Evolutionary conservation across 164 flowering plant species (phyloP), one percentile per base, ranked within the genome.

Genomic region (Magnolia sinica): DNA sequence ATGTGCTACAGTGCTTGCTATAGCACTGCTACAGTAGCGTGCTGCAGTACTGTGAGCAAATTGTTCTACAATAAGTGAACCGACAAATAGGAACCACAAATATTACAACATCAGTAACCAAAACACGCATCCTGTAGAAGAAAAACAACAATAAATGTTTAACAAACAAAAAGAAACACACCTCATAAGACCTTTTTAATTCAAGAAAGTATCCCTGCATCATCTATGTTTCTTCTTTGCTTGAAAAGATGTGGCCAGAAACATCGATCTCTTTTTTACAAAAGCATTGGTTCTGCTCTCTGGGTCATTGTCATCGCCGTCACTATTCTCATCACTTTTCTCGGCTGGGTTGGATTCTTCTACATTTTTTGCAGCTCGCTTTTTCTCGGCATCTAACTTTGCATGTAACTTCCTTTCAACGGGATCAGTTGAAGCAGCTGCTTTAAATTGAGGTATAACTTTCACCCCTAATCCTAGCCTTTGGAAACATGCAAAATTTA

Each of bases 381-480:
- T 87, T 77, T 87, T 89, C 50, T 74, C 77, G 52, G 82, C 83
- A 68, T 81, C 76, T 77, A 91, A 77, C 76, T 86, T 88, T 50
- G 86, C 84, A 68, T 73, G 78, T 51, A 92, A 77, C 75, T 83
- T 91, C 76, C 84, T 88, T 76, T 85, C 91, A 22, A 88, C 78
- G 2, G 92, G 91, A 70, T 88, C 85, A 70, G 83, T 75, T 29
- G 84, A 86, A 65, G 76, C 74, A 76, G 74, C 76, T 9, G 45
- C 3, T 72, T 79, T 84, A 55, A 83, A 52, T 19, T 83, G 83
- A 13, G 81, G 86, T 20, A 81, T 63, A 81, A 86, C 80, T 73
- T 82, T 83, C 20, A 86, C 91, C 51, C 89, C 91, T 55, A 87
- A 72, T 73, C 91, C 89, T 71, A 88, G 84, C 87, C 97, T 92